Evolutionary conservation across 1,284 basidiomycete species (phyloP).

Genomic region (Malassezia equina): DNA sequence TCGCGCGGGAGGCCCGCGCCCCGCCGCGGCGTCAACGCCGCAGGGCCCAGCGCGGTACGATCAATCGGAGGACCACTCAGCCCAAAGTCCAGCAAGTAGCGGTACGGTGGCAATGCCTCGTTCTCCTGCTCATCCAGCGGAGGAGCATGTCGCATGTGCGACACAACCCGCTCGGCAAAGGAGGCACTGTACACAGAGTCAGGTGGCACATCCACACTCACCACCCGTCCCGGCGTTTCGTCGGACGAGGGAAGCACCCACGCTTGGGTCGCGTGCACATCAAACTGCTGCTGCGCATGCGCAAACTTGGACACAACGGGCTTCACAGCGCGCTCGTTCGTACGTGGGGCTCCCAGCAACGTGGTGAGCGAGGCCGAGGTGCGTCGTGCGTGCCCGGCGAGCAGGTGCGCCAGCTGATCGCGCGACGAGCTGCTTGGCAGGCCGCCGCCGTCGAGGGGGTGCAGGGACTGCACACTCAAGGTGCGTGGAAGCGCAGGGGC

Average conservation of each 20-base stretch:
- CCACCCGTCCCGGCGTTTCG: neutral
- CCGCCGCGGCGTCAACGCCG: constrained; percentile 26
- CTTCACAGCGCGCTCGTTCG: constrained; percentile 1
- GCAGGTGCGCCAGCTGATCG: constrained; percentile 6
- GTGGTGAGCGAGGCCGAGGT: neutral
- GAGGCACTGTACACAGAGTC: constrained; percentile 5
- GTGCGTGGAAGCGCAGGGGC: neutral
- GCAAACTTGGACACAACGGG: constrained; percentile 18
- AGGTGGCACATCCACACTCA: constrained; percentile 14
- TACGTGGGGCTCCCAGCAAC: neutral
- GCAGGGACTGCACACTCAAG: neutral
- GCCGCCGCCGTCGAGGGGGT: neutral
- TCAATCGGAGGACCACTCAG: constrained; percentile 43
- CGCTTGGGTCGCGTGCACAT: neutral
- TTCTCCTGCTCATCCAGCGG: neutral
- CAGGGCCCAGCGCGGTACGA: constrained; percentile 27
- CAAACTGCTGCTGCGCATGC: neutral
- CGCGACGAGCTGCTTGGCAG: constrained; percentile 3
- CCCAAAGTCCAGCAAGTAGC: constrained; percentile 42
- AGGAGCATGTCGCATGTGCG: neutral
- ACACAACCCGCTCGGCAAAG: constrained; percentile 9
- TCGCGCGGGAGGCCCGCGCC: neutral
- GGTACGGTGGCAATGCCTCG: neutral
- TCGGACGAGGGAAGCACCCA: neutral
- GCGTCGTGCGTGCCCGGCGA: neutral